Evolutionary conservation across 2,329 filamentous ascomycete genomes (phyloP).

Genomic region (Penicillium sp.): DNA sequence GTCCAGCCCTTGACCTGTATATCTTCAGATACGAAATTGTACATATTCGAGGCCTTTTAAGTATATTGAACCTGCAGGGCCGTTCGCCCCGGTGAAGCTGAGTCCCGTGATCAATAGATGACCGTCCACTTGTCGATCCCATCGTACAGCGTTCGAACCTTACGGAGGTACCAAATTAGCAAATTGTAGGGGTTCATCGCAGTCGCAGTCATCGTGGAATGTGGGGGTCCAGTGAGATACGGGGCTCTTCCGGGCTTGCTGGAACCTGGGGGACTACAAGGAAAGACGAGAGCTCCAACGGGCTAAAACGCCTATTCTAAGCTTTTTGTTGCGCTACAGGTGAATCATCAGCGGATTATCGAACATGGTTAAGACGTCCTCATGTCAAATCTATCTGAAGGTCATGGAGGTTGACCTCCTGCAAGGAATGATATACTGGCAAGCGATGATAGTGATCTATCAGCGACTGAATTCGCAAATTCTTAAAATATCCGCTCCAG

Average conservation of each 20-base stretch:
- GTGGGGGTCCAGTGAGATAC: not conserved
- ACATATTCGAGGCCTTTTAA: no score
- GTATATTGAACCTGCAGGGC: not conserved
- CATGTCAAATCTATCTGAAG: no score
- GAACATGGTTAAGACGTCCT: no score
- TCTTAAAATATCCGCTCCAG: not conserved
- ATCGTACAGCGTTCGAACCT: conserved; percentile 4
- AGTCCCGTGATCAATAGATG: not conserved
- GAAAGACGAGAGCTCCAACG: not conserved
- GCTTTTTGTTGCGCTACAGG: not conserved
- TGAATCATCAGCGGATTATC: no score
- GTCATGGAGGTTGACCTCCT: not conserved
- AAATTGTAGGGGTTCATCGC: not conserved
- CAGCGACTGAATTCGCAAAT: not conserved
- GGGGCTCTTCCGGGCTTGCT: not conserved
- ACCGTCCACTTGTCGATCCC: conserved; percentile 11
- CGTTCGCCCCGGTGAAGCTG: not conserved
- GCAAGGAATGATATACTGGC: not conserved
- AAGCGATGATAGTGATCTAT: not conserved
- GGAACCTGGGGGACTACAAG: not conserved
- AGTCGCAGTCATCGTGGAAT: not conserved
- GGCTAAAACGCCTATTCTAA: not conserved
- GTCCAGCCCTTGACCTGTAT: no score
- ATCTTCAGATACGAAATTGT: no score
- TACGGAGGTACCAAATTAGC: conserved; percentile 1